Evolutionary conservation across 352 stramenopile species (phyloP).

Genomic region (Pseudoperonospora humuli): DNA sequence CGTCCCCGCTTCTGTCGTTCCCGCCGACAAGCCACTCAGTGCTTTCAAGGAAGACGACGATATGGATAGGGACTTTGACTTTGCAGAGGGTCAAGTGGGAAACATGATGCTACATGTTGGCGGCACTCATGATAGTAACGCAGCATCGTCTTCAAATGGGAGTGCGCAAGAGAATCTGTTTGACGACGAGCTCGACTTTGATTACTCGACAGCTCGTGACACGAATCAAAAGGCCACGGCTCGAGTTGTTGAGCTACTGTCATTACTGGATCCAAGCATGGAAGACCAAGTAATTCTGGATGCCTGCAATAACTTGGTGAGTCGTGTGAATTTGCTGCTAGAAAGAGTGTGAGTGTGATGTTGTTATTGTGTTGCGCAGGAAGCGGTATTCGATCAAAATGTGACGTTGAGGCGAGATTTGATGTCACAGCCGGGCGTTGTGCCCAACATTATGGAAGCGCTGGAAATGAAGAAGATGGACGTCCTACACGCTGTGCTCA

Average conservation of each 20-base stretch:
- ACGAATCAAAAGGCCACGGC: conserved; percentile 68
- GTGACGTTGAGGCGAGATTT: conserved; percentile 63
- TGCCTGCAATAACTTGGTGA: conserved; percentile 62
- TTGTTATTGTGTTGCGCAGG: conserved; percentile 17
- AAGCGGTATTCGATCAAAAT: conserved; percentile 79
- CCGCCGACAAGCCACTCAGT: conserved; percentile 11
- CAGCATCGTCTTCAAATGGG: conserved; percentile 18
- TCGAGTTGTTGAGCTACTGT: conserved; percentile 68
- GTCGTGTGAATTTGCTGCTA: not conserved
- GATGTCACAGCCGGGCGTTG: conserved; percentile 87
- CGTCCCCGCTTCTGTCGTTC: conserved; percentile 8
- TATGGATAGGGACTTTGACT: conserved; percentile 16
- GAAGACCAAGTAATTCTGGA: conserved; percentile 82
- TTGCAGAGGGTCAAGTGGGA: conserved; percentile 12
- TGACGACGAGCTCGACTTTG: conserved; percentile 79
- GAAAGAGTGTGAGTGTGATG: too few relatives aligned
- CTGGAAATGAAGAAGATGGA: conserved; percentile 89
- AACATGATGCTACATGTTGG: conserved; percentile 18
- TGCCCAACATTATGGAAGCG: conserved; percentile 90
- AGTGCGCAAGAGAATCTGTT: conserved; percentile 58
- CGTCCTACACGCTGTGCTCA: conserved; percentile 76
- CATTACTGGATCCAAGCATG: conserved; percentile 76
- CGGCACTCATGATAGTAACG: conserved; percentile 13
- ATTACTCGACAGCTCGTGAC: conserved; percentile 64
- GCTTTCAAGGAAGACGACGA: conserved; percentile 25